Conservation (phyloP, 495 filamentous ascomycete species). For the Penicillium parvum region DNA sequence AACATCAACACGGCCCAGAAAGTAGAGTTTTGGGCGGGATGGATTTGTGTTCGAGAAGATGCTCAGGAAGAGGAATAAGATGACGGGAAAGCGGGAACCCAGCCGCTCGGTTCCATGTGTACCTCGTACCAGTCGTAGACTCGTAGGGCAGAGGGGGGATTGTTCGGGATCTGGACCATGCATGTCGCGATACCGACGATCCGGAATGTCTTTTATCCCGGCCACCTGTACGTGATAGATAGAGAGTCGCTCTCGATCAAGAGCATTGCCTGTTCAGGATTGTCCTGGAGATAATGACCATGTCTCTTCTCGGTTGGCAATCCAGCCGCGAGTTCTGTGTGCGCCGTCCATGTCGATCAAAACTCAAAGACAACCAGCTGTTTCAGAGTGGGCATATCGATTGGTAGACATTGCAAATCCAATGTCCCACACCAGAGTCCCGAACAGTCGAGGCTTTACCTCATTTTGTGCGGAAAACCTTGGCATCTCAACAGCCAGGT, state of each 20-base stretch:
- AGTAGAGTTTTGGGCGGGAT: too few relatives aligned
- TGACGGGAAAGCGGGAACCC: neutral
- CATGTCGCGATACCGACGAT: conserved; percentile 11
- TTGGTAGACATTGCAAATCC: neutral
- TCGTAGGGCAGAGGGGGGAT: neutral
- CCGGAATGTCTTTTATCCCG: neutral
- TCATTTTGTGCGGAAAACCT: neutral
- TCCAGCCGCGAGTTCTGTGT: neutral
- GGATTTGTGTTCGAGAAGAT: too few relatives aligned
- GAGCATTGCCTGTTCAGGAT: too few relatives aligned
- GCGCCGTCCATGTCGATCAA: conserved; percentile 1
- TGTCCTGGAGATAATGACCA: too few relatives aligned
- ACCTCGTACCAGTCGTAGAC: too few relatives aligned
- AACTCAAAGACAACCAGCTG: neutral
- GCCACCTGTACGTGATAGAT: neutral
- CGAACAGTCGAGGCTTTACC: neutral
- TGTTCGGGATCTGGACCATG: conserved; percentile 5
- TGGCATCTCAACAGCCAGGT: neutral
- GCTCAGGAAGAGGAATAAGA: too few relatives aligned
- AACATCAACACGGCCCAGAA: too few relatives aligned
- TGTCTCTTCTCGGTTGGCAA: too few relatives aligned
- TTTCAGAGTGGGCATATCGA: neutral
- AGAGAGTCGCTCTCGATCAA: too few relatives aligned
- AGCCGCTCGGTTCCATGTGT: neutral
- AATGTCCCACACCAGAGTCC: neutral